Base-by-base conservation (phyloP, 129 eudicot species). In the Artemisia annua region DNA sequence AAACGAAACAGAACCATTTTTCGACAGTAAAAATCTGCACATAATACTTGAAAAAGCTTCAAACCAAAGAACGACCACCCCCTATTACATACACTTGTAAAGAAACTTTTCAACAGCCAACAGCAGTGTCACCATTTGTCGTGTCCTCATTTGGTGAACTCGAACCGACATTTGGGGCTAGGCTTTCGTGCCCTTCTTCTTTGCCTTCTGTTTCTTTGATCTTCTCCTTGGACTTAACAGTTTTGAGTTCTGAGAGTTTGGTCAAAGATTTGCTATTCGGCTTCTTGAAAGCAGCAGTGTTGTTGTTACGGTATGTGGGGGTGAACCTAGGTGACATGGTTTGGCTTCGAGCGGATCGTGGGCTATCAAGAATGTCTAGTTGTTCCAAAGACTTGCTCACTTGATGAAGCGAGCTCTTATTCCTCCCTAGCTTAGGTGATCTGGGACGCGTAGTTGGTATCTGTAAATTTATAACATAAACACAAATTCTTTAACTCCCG, bases 391-490 rank as follows among this genome's bases (percentile, higher is more conserved):
- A 78, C 54, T 66, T 78, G 76, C 66, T 78, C 43, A 54, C 55
- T 13, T 71, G 44, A 48, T 69, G 66, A 46, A 73, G 48, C 39
- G 80, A 66, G 75, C 75, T 83, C 74, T 90, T 94, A 77, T 56
- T 63, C 72, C 96, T 88, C 66, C 99, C 97, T 28, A 94, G 84
- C 80, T 88, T 94, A 1, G 99, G 99, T 69, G 99, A 86, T 81
- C 3, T 71, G 10, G 97, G 62, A 22, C 97, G 96, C 2, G 99
- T 94, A 14, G 84, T 80, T 67, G 99, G 96, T 76, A 80, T 81
- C 99, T 94, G 39, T 63, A 63, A 72, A 17, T 39, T 6, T 0
- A 68, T 52, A 78, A 30, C 66, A 63, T 4, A 58, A 63, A 24
- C 11, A 26, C 24, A 49, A 11, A 49, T 8, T 54, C 3, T 17